A percentile compares a stretch with the other conserved stretches of the same genome.
Conservation (phyloP, 768 basidiomycete genomes). For the Mrakia frigida region DNA sequence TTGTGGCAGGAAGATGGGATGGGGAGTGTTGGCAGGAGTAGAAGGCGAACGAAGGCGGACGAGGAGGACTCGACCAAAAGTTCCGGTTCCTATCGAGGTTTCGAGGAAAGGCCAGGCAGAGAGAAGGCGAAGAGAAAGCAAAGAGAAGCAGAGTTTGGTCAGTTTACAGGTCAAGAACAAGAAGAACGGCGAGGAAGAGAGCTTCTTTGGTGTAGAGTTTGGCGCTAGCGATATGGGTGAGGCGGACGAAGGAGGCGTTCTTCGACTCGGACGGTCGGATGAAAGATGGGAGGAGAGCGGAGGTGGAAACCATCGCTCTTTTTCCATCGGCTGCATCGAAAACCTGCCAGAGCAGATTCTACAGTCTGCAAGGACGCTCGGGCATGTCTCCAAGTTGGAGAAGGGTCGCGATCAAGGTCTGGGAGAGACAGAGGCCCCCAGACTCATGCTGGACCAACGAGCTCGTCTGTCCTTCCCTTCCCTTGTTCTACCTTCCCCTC, state of each 20-base stretch:
- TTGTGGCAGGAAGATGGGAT: slow-evolving; percentile 46
- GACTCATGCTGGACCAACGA: no score
- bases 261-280: not conserved
- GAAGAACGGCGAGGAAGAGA: not conserved
- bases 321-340: not conserved
- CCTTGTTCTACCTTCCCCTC: no score
- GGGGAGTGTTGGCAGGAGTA: slow-evolving; percentile 43
- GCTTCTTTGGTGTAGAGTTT: not conserved
- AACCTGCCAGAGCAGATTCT: not conserved
- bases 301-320: not conserved
- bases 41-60: slow-evolving; percentile 59
- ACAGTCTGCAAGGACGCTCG: no score
- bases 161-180: not conserved
- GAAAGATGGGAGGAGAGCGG: not conserved
- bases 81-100: slow-evolving; percentile 69
- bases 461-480: no score
- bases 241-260: not conserved
- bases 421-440: no score
- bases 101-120: not conserved
- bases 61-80: slow-evolving; percentile 87
- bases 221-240: not conserved
- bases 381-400: no score
- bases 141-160: not conserved
- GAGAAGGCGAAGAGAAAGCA: slow-evolving; percentile 39
- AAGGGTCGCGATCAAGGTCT: no score